These are phyloP conservation scores for Colletotrichum falcatum DNA, from an alignment of 2,329 filamentous ascomycete species.

Conservation along the genomic window DNA sequence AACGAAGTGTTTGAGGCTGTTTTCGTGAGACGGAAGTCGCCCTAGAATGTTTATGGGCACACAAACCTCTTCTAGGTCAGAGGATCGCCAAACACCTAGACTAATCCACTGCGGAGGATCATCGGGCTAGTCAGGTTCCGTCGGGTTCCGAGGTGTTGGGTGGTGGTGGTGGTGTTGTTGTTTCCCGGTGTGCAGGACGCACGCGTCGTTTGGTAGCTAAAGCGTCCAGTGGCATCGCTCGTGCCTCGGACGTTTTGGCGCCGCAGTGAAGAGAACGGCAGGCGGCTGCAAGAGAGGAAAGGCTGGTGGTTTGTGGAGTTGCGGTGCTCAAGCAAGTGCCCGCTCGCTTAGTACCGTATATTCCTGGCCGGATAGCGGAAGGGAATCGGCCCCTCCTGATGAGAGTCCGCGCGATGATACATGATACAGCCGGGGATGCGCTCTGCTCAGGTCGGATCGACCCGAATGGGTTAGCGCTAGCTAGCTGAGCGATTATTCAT, in stretches of 20 bases:
- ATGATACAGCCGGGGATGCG: background rate
- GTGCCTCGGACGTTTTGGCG: slow-evolving; percentile 13
- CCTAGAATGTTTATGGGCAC: slow-evolving; percentile 31
- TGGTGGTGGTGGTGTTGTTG: no score
- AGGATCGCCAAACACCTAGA: slow-evolving; percentile 34
- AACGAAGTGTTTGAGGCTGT: slow-evolving; percentile 10
- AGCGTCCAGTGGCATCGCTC: slow-evolving; percentile 5
- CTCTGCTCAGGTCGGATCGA: slow-evolving; percentile 14
- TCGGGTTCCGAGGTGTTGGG: slow-evolving; percentile 16
- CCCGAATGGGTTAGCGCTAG: slow-evolving; percentile 32
- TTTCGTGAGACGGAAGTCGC: slow-evolving; percentile 20
- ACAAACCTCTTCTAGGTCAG: slow-evolving; percentile 9
- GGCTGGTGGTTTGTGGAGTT: slow-evolving; percentile 27
- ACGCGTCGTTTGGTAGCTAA: slow-evolving; percentile 27
- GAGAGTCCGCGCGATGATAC: slow-evolving; percentile 37
- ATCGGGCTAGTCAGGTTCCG: slow-evolving; percentile 31
- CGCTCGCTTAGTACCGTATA: slow-evolving; percentile 3
- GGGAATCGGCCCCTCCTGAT: slow-evolving; percentile 22
- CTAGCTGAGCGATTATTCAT: slow-evolving; percentile 25
- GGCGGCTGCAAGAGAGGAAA: slow-evolving; percentile 16
- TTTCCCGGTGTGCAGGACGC: slow-evolving; percentile 5
- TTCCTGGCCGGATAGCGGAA: slow-evolving; percentile 32
- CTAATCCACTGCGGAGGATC: slow-evolving; percentile 33
- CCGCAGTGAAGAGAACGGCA: slow-evolving; percentile 16
- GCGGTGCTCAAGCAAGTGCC: slow-evolving; percentile 21